A percentile compares a stretch with the other conserved stretches of the same genome.
These are phyloP conservation scores for Pueraria montana DNA, from an alignment of 306 rosid genomes.

Conservation along the genomic window DNA sequence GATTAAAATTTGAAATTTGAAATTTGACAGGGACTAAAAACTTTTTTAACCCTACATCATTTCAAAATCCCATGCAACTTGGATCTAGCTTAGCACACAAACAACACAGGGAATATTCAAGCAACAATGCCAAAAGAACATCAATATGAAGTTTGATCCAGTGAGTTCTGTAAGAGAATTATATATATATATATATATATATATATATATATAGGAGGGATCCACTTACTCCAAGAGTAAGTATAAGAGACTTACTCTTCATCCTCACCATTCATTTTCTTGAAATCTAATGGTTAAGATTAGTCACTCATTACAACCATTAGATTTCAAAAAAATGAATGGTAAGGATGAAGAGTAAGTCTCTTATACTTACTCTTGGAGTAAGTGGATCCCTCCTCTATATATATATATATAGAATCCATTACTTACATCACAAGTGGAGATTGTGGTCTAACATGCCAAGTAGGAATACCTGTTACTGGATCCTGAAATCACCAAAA, in stretches of 20 bases:
- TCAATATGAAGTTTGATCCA: slow-evolving; percentile 13
- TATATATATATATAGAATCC: background rate
- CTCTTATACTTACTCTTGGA: too few species aligned
- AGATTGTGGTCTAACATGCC: slow-evolving; percentile 76
- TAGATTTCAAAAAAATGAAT: too few species aligned
- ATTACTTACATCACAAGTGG: slow-evolving; percentile 76
- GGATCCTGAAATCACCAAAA: slow-evolving; percentile 73
- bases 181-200: background rate
- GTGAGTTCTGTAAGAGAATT: slow-evolving; percentile 3
- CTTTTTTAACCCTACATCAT: too few species aligned
- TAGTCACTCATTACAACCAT: too few species aligned
- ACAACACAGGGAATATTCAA: slow-evolving; percentile 22
- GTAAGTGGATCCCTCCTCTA: too few species aligned
- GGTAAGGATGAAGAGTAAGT: too few species aligned
- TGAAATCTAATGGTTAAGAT: too few species aligned
- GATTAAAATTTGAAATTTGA: too few species aligned
- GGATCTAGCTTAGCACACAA: slow-evolving; percentile 22
- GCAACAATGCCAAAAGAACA: slow-evolving; percentile 36
- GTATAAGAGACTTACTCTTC: too few species aligned
- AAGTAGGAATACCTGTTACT: slow-evolving; percentile 76
- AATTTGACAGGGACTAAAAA: too few species aligned
- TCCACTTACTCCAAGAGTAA: too few species aligned
- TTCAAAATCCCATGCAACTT: slow-evolving; percentile 11
- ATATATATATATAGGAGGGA: slow-evolving; percentile 1
- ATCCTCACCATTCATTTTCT: too few species aligned